Base-by-base conservation (phyloP, 2,329 filamentous ascomycete genomes). In the Talaromyces sp. region DNA sequence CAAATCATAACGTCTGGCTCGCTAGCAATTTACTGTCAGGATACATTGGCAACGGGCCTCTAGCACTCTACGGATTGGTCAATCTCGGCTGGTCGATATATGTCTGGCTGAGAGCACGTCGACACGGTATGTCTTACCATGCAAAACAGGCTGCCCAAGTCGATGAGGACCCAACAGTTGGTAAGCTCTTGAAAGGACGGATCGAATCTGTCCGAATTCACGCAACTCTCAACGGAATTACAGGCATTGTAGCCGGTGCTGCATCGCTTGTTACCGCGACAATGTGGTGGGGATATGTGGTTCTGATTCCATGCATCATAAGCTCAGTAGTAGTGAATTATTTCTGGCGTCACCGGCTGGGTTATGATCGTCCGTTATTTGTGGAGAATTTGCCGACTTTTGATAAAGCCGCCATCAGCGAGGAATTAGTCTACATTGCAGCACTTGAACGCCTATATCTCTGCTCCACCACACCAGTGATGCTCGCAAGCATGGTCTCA, bases 21-120 rank as follows among this genome's bases (percentile, higher is more conserved):
- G 79, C 81, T 0, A 85, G 81, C 69, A 87, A 87, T 63, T 71
- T 86, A 1, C 71, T 86, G 0, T 85, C 84, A 0, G 85, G 85
- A 1, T 86, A 85, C 66, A 75, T 87, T 19, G 85, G 85, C 2
- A 86, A 87, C 65, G 75, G 79, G 0, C 79, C 82, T 1, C 79
- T 83, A 2, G 83, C 83, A 0, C 27, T 81, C 0, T 86, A 82
- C 56, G 84, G 83, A 2, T 60, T 85, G 0, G 62, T 80, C 49
- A 86, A 85, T 69, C 77, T 79, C 0, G 60, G 73, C 5, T 86
- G 84, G 84, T 83, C 82, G 0, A 68, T 68, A 0, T 81, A 78
- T 66, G 72, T 86, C 1, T 79, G 78, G 35, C 57, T 61, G 1
- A 78, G 80, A 14, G 82, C 82, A 37, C 73, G 74, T 13, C 67